These are phyloP conservation scores for Plantago ovata DNA, from an alignment of 257 asterid species.

Conservation along the genomic window DNA sequence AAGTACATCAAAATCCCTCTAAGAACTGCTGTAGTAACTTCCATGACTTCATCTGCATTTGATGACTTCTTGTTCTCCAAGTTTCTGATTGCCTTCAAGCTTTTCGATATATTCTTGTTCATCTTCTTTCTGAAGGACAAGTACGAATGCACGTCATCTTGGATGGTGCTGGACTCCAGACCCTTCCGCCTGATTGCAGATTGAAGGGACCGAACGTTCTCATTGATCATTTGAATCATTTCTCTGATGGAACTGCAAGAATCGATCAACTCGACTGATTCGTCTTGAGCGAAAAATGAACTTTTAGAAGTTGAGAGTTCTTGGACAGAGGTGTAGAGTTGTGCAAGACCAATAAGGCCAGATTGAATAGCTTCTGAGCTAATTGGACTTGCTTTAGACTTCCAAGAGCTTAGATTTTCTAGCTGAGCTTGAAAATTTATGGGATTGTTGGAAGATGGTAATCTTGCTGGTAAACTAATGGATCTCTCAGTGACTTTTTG, in stretches of 20 bases:
- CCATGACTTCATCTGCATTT: constrained; percentile 5
- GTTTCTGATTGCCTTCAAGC: constrained; percentile 28
- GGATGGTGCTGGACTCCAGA: constrained; percentile 27
- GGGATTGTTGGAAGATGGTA: constrained; percentile 10
- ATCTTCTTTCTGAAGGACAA: constrained; percentile 34
- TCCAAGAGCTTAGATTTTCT: constrained; percentile 21
- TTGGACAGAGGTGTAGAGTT: constrained; percentile 29
- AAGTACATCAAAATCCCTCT: constrained; percentile 38
- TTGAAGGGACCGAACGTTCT: constrained; percentile 41
- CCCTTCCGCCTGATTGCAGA: constrained; percentile 52
- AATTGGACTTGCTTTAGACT: background rate
- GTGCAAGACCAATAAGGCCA: constrained; percentile 29
- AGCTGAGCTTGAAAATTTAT: constrained; percentile 19
- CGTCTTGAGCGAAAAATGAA: constrained; percentile 15
- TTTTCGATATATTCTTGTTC: constrained; percentile 33
- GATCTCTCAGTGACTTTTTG: constrained; percentile 27
- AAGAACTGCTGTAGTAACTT: constrained; percentile 30
- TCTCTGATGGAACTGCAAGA: constrained; percentile 37
- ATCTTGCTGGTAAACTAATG: constrained; percentile 37
- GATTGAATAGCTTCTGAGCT: constrained; percentile 31
- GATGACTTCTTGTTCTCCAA: constrained; percentile 23
- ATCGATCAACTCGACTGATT: constrained; percentile 36
- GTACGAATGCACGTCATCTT: constrained; percentile 19
- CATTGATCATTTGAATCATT: constrained; percentile 36
- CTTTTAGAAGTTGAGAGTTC: constrained; percentile 19